These are phyloP conservation scores for Fusarium xylarioides DNA, from an alignment of 2,329 filamentous ascomycete species.

Conservation along the genomic window DNA sequence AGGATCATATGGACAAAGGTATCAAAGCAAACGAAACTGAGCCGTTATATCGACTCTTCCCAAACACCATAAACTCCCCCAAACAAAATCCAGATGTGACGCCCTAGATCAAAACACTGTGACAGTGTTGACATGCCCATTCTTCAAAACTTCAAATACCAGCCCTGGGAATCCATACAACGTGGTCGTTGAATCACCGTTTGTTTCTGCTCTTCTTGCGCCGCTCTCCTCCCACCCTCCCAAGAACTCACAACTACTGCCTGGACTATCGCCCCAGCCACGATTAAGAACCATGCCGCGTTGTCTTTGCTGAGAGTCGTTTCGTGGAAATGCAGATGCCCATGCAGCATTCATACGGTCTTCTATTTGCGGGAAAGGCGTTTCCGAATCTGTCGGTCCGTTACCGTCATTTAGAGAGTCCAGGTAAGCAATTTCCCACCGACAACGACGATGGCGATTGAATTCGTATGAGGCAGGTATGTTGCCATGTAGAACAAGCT, in stretches of 20 bases:
- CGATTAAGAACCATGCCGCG: constrained; percentile 89
- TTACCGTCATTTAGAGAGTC: constrained; percentile 54
- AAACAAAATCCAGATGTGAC: not conserved
- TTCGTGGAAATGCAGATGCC: constrained; percentile 70
- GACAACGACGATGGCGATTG: constrained; percentile 88
- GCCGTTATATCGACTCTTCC: not conserved
- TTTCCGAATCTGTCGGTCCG: constrained; percentile 74
- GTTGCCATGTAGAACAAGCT: constrained; percentile 93
- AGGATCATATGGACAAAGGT: constrained; percentile 9
- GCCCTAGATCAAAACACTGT: constrained; percentile 75
- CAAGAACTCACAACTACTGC: constrained; percentile 85
- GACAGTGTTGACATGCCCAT: constrained; percentile 86
- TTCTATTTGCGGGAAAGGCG: constrained; percentile 78
- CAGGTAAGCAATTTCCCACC: constrained; percentile 80
- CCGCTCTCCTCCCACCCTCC: constrained; percentile 85
- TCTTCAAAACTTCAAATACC: constrained; percentile 95
- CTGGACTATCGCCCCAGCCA: constrained; percentile 90
- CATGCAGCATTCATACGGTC: constrained; percentile 73
- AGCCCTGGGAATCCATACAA: constrained; percentile 93
- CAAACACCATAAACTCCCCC: constrained; percentile 30
- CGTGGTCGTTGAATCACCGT: constrained; percentile 75
- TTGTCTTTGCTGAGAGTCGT: constrained; percentile 61
- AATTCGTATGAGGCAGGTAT: constrained; percentile 96
- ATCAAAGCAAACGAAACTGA: constrained; percentile 4
- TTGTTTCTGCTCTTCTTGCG: constrained; percentile 62